Base-by-base conservation (phyloP, 352 stramenopile genomes). In the Pythium chondricola region DNA sequence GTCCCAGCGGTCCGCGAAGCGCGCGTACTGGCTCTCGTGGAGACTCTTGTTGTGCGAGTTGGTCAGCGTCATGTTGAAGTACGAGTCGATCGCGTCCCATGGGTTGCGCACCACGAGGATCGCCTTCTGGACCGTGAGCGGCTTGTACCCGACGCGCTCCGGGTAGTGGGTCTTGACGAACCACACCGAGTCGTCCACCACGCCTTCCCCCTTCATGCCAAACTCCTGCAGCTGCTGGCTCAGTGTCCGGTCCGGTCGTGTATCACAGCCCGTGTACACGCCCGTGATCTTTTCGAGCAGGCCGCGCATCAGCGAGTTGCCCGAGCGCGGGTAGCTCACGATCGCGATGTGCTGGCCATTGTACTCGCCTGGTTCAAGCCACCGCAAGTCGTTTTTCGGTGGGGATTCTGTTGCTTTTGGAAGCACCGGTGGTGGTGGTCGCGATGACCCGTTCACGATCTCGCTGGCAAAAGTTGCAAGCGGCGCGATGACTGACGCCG, bases 81-180 rank as follows among this genome's bases (percentile, higher is more conserved):
- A 99, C 40, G 94, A 98, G 54, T 99, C 94, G 65, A 99, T 98
- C 21, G 95, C 89, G 82, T 99, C 96, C 78, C 95, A 99, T 2
- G 96, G 96, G 65, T 99, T 99, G 36, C 96, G 82, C 50, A 94
- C 81, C 8, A 94, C 81, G 13, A 94, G 63, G 48, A 94, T 91
- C n/a, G 79, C 76, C 43, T 92, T 92, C 46, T 88, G 66, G 30
- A 70, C 67, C 31, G 56, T 70, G 59, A 88, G 87, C 17, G 59
- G 60, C 64, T 89, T 84, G 79, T 78, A 96, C 36, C 96, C 96
- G n/a, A 83, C 77, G 20, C 96, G 84, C 67, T 99, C 96, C 0
- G 96, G 96, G 56, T 95, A 99, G 71, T 99, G 96, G 24, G 95
- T 98, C 75, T 99, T 99, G 17, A 99, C 93, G 54, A 98, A 93